Conservation (phyloP, 2,329 filamentous ascomycete species). For the Scedosporium apiospermum region DNA sequence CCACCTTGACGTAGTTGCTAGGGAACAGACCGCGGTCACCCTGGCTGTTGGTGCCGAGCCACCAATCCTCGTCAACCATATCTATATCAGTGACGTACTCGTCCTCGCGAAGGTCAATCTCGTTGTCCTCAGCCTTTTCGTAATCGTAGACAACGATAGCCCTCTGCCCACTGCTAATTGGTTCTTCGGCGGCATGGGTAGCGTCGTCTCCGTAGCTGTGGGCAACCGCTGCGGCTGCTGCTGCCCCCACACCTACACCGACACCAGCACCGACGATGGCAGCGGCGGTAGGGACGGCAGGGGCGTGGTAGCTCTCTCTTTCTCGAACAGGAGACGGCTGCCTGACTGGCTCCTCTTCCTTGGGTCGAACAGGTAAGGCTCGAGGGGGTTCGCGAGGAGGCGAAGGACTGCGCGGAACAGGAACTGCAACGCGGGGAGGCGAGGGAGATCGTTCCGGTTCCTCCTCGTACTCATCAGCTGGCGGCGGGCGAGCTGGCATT, state of each 20-base stretch:
- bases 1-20: slow-evolving; percentile 89
- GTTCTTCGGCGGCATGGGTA: background rate
- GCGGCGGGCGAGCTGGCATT: slow-evolving; percentile 52
- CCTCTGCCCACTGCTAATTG: slow-evolving; percentile 47
- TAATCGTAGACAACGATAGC: slow-evolving; percentile 90
- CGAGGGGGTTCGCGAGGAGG: slow-evolving; percentile 8
- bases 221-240: slow-evolving; percentile 1
- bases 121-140: slow-evolving; percentile 95
- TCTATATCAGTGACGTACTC: slow-evolving; percentile 86
- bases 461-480: slow-evolving; percentile 45
- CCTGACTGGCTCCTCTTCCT: slow-evolving; percentile 7
- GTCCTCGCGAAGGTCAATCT: slow-evolving; percentile 83
- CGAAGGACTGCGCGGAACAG: slow-evolving; percentile 54
- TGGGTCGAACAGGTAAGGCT: slow-evolving; percentile 4
- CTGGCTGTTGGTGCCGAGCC: slow-evolving; percentile 81
- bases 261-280: background rate
- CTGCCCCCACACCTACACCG: background rate
- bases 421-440: slow-evolving; percentile 78
- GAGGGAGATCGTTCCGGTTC: slow-evolving; percentile 55
- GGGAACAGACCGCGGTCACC: slow-evolving; percentile 90
- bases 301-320: slow-evolving; percentile 1
- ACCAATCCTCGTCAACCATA: slow-evolving; percentile 98
- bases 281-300: slow-evolving; percentile 3
- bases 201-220: slow-evolving; percentile 6
- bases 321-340: slow-evolving; percentile 4